Percentiles rank a stretch among this genome's conserved stretches.
Conservation (phyloP, 768 basidiomycete genomes). For the Mycena olivaceomarginata region DNA sequence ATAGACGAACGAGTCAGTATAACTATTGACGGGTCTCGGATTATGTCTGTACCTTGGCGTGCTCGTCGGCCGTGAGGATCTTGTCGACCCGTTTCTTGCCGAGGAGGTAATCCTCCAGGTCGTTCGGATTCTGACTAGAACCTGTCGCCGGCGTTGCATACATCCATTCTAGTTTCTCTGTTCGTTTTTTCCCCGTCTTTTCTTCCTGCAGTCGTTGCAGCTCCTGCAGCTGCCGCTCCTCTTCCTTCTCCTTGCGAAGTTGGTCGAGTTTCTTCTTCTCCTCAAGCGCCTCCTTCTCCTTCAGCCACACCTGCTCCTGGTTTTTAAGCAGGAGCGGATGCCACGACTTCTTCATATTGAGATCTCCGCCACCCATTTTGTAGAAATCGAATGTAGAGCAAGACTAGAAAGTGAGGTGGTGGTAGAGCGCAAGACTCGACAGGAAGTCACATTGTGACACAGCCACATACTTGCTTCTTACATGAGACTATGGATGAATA, state of each 20-base stretch:
- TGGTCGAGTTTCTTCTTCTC: constrained; percentile 99
- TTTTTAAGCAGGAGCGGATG: constrained; percentile 98
- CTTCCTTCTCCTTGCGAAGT: constrained; percentile 97
- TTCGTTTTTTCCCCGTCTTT: constrained; percentile 94
- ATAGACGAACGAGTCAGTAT: constrained; percentile 35
- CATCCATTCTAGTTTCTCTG: constrained; percentile 99
- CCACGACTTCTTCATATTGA: constrained; percentile 99
- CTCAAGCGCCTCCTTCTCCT: constrained; percentile 98
- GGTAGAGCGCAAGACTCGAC: background rate
- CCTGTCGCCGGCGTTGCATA: constrained; percentile 98
- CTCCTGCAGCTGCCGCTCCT: constrained; percentile 97
- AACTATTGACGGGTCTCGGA: constrained; percentile 9
- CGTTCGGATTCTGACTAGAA: constrained; percentile 89
- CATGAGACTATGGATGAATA: constrained; percentile 54
- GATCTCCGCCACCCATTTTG: constrained; percentile 98
- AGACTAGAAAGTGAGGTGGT: background rate
- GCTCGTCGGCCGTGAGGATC: constrained; percentile 93
- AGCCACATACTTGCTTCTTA: constrained; percentile 7
- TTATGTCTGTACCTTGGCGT: constrained; percentile 81
- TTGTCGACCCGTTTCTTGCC: constrained; percentile 99
- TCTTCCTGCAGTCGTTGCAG: constrained; percentile 97
- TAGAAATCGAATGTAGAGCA: background rate
- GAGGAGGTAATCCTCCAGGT: constrained; percentile 96
- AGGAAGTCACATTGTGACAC: constrained; percentile 24
- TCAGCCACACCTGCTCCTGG: constrained; percentile 99